phyloP scores from a whole-genome alignment of 2,329 filamentous ascomycete genomes.

The Aureobasidium sp. region DNA sequence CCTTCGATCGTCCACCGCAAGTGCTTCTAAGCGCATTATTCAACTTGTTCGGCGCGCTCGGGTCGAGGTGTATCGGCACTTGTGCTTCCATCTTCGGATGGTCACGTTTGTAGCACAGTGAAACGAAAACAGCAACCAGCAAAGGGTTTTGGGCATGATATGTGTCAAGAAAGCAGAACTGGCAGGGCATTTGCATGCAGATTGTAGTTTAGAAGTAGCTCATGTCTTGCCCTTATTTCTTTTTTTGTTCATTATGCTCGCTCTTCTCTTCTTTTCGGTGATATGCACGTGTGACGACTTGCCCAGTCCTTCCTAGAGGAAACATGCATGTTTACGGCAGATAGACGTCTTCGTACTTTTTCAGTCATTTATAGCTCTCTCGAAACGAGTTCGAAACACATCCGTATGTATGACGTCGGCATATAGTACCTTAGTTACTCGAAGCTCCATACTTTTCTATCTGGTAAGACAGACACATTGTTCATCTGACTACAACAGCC shows the following conservation, averaged over 20 bases:
- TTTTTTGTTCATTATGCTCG: not conserved
- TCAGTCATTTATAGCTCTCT: not conserved
- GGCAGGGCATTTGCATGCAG: slow-evolving; percentile 11
- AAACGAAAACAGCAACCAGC: slow-evolving; percentile 9
- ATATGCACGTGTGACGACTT: not conserved
- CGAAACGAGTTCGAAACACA: not conserved
- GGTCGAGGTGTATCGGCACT: slow-evolving; percentile 3
- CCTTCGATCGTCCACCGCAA: slow-evolving; percentile 99
- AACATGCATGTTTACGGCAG: not conserved
- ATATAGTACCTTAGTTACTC: not conserved
- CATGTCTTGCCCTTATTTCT: slow-evolving; percentile 11
- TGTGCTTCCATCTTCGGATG: slow-evolving; percentile 4
- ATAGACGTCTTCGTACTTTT: too few relatives aligned
- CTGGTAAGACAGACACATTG: not conserved
- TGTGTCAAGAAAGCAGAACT: slow-evolving; percentile 8
- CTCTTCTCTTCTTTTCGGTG: not conserved
- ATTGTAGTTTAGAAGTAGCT: slow-evolving; percentile 13
- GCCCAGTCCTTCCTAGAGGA: too few relatives aligned
- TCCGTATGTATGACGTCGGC: not conserved
- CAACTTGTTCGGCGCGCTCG: slow-evolving; percentile 5
- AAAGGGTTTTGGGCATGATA: slow-evolving; percentile 10
- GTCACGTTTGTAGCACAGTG: slow-evolving; percentile 9
- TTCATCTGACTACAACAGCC: too few relatives aligned
- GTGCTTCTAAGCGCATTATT: slow-evolving; percentile 74
- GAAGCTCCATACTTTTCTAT: not conserved